Percentiles rank a stretch among this genome's conserved stretches.
Evolutionary conservation across 345 rosid genomes (phyloP).

Genomic region (Camelina neglecta): DNA sequence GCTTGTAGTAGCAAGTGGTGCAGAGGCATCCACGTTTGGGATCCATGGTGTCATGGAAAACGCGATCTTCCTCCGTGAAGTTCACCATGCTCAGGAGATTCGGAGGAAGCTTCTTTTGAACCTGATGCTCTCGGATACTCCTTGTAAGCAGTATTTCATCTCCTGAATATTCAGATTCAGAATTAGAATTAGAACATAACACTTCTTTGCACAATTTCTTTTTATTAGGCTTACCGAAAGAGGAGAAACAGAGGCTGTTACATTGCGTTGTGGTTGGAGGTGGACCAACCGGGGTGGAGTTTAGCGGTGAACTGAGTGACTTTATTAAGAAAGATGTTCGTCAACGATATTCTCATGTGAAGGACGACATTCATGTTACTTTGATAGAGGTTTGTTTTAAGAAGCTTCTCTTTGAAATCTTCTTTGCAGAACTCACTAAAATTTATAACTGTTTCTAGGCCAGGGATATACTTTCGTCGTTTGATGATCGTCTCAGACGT

Average conservation of each 20-base stretch:
- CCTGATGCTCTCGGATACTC: slow-evolving; percentile 93
- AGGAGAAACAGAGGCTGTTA: slow-evolving; percentile 79
- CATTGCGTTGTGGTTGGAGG: slow-evolving; percentile 99
- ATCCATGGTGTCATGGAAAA: slow-evolving; percentile 76
- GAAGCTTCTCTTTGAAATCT: slow-evolving; percentile 1
- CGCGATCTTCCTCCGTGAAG: slow-evolving; percentile 87
- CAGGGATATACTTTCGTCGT: slow-evolving; percentile 89
- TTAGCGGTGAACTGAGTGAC: slow-evolving; percentile 96
- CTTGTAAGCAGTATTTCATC: slow-evolving; percentile 49
- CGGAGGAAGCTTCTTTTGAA: slow-evolving; percentile 87
- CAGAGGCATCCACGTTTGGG: slow-evolving; percentile 88
- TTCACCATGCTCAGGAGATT: slow-evolving; percentile 93
- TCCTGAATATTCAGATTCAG: background rate
- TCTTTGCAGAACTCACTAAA: background rate
- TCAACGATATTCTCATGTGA: slow-evolving; percentile 83
- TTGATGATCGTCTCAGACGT: slow-evolving; percentile 86
- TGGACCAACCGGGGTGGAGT: slow-evolving; percentile 97
- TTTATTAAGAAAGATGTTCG: slow-evolving; percentile 87
- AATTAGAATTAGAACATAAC: background rate
- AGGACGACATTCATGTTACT: slow-evolving; percentile 85
- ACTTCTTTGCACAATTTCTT: background rate
- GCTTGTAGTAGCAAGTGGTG: slow-evolving; percentile 82
- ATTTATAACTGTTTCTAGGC: slow-evolving; percentile 51
- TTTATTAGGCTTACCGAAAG: slow-evolving; percentile 49
- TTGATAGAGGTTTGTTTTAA: slow-evolving; percentile 79